phyloP scores from a whole-genome alignment of 148 eudicot species.

The Vaccinium darrowii region DNA sequence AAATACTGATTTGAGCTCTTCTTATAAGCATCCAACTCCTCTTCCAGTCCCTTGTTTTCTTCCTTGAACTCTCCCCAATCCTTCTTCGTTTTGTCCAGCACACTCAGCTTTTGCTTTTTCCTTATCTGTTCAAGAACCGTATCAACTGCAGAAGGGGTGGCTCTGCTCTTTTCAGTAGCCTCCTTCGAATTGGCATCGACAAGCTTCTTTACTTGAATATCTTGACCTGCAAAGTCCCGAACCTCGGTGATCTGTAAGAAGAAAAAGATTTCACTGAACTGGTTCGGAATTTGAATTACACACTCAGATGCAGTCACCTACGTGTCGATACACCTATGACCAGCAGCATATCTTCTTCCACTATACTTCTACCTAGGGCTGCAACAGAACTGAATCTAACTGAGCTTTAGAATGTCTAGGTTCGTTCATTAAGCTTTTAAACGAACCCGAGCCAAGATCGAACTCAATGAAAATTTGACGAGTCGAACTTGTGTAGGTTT shows the following conservation, averaged over 20 bases:
- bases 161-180: constrained; percentile 62
- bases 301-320: background rate
- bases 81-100: constrained; percentile 96
- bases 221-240: constrained; percentile 88
- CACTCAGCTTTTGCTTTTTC: constrained; percentile 88
- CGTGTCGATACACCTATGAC: too few species aligned
- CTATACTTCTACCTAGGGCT: too few species aligned
- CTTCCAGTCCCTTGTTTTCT: constrained; percentile 79
- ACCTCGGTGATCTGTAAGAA: constrained; percentile 66
- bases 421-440: too few species aligned
- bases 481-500: too few species aligned
- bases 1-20: constrained; percentile 94
- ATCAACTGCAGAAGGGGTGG: constrained; percentile 78
- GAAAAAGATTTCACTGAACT: constrained; percentile 16
- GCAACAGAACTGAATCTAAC: too few species aligned
- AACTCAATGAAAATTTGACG: too few species aligned
- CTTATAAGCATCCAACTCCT: constrained; percentile 85
- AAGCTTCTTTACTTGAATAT: constrained; percentile 66
- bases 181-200: constrained; percentile 62
- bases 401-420: too few species aligned
- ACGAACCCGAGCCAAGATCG: too few species aligned
- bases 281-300: background rate
- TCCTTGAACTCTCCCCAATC: constrained; percentile 98
- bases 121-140: constrained; percentile 83
- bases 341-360: too few species aligned